A percentile compares a stretch with the other conserved stretches of the same genome.
Evolutionary conservation across 2,329 filamentous ascomycete genomes (phyloP).

Genomic region (Sarocladiaceae sp.): DNA sequence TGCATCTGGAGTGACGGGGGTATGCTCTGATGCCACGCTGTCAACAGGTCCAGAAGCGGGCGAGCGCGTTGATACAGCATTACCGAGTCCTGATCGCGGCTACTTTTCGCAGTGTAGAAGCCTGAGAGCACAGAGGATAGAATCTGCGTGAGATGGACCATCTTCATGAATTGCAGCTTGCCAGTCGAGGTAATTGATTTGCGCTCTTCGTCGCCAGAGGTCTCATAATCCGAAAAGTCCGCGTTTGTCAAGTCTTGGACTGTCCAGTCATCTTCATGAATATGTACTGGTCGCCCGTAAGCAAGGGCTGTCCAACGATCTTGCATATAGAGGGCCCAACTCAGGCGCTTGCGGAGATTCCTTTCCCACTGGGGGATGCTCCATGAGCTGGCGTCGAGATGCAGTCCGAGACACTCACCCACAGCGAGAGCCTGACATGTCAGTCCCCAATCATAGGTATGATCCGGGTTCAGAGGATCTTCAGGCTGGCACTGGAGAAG

Average conservation of each 20-base stretch:
- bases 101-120: constrained; percentile 32
- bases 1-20: constrained; percentile 39
- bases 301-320: constrained; percentile 43
- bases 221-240: constrained; percentile 17
- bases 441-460: constrained; percentile 25
- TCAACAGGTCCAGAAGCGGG: constrained; percentile 40
- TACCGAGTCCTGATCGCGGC: constrained; percentile 23
- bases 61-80: constrained; percentile 39
- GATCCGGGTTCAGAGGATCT: constrained; percentile 27
- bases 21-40: constrained; percentile 38
- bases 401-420: constrained; percentile 41
- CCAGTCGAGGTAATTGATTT: constrained; percentile 30
- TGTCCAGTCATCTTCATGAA: constrained; percentile 41
- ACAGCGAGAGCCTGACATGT: constrained; percentile 37
- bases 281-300: constrained; percentile 40
- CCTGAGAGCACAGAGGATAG: constrained; percentile 38
- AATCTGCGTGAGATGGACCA: constrained; percentile 39
- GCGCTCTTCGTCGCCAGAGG: constrained; percentile 17
- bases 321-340: constrained; percentile 52
- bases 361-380: constrained; percentile 47
- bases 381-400: constrained; percentile 48
- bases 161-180: constrained; percentile 35
- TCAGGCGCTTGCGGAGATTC: constrained; percentile 44
- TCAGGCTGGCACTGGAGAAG: constrained; percentile 31
- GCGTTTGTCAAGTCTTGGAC: constrained; percentile 22